Base-by-base conservation (phyloP, 2,329 filamentous ascomycete species). In the Cladosporium phlei region DNA sequence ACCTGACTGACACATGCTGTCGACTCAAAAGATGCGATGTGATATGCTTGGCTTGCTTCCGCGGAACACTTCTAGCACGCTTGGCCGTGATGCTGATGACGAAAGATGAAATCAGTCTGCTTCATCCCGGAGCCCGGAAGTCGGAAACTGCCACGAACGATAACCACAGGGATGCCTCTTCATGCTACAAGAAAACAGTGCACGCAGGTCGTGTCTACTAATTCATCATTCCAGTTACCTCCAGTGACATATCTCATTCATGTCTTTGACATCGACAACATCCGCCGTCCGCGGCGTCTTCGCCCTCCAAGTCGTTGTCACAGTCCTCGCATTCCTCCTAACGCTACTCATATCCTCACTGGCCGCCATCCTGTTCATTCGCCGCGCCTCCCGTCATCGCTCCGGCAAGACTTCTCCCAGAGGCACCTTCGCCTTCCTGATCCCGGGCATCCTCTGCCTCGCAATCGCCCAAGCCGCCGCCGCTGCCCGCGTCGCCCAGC, bases 241-340 rank as follows among this genome's bases (percentile, higher is more conserved):
- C n/a, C n/a, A n/a, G 34, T 21, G 20, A 37, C 6, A 24, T 6
- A 38, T 6, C 4, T 17, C 30, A 33, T 14, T 14, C n/a, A 43
- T 43, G 39, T 43, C 28, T 34, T 43, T 43, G 16, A 25, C 39
- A 17, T 43, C 29, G 9, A 21, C 20, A 12, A n/a, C n/a, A 12
- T n/a, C 29, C 12, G n/a, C 39, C 1, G 39, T 34, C 4, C 38
- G 20, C 7, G 47, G 20, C 11, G 34, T 49, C 34, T 46, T 49
- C 40, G 47, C 47, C 14, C 40, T 49, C 6, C 39, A 49, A 11
- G 34, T 49, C 16, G 27, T 25, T n/a, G 43, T 42, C 7, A n/a
- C 47, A 24, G 40, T 28, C 11, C 22, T 49, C 12, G 40, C 47
- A 19, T 37, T 49, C 30, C 20, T 38, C 11, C 17, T 49, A 19